Base-by-base conservation (phyloP, 2,329 filamentous ascomycete genomes). In the Zymoseptoria brevis region DNA sequence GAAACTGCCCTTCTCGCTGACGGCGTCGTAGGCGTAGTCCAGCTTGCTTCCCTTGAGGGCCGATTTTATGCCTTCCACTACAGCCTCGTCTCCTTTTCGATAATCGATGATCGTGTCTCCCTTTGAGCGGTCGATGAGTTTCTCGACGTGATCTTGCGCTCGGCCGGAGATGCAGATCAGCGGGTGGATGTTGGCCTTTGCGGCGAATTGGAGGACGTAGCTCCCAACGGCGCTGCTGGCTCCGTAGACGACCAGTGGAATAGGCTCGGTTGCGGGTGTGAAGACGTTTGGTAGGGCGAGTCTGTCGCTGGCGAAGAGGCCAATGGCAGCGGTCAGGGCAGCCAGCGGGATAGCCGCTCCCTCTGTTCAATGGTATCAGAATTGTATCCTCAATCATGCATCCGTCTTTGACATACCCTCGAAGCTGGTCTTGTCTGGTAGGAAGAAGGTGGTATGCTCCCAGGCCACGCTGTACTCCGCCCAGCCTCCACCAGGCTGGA, bases 81-180 rank as follows among this genome's bases (percentile, higher is more conserved):
- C 64, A 6, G 67, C 68, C 5, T 69, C 71, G 58, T 71, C 62
- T 49, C 70, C 71, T 19, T 64, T 59, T 55, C 84, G 81, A 71
- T 87, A 86, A 73, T 87, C 84, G 58, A 87, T 68, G 41, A 87
- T 73, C 0, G 75, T 72, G 66, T 87, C 84, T 30, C 83, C 83
- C 64, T 81, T 82, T 55, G 69, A 71, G 9, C 70, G 69, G 66
- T 84, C 80, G 56, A 86, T 77, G 26, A 85, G 70, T 0, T 68
- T 70, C 68, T 81, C 74, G 7, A 85, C 82, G 63, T 80, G 80
- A 6, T 76, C 66, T n/a, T 72, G 72, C 2, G 81, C 81, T 4
- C 75, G 73, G 8, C 84, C 84, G 0, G 84, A 83, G 6, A 87
- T 75, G 59, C 77, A 79, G 63, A 87, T 83, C 50, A 87, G 71